phyloP scores from a whole-genome alignment of 1,139 yeast species.

The Barnettozyma hawaiiensis region DNA sequence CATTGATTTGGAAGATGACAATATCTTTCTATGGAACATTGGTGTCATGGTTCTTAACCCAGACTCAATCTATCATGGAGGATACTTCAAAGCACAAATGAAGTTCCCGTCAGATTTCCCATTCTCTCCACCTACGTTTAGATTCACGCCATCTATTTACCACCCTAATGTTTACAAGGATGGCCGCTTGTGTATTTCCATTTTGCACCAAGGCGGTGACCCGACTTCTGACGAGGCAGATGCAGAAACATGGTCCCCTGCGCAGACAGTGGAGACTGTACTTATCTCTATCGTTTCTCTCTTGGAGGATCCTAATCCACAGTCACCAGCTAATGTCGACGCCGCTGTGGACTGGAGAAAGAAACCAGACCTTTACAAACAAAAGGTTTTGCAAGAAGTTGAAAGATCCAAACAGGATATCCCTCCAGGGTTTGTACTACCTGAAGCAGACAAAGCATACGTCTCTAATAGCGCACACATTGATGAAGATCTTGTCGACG shows the following conservation, averaged over 20 bases:
- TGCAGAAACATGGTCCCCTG: slow-evolving; percentile 94
- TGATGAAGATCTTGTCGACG: slow-evolving; percentile 34
- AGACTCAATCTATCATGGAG: slow-evolving; percentile 90
- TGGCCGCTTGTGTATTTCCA: slow-evolving; percentile 88
- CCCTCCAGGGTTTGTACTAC: slow-evolving; percentile 82
- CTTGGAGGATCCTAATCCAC: slow-evolving; percentile 87
- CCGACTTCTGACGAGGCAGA: slow-evolving; percentile 88
- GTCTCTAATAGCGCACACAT: slow-evolving; percentile 13
- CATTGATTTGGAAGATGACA: slow-evolving; percentile 82
- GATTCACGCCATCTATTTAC: slow-evolving; percentile 91
- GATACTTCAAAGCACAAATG: slow-evolving; percentile 94
- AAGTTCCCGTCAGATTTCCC: slow-evolving; percentile 89
- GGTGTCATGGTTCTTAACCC: slow-evolving; percentile 90
- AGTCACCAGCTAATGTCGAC: slow-evolving; percentile 94
- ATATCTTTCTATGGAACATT: slow-evolving; percentile 86
- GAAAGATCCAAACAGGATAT: slow-evolving; percentile 77
- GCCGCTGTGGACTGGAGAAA: slow-evolving; percentile 92
- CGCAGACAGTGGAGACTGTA: slow-evolving; percentile 90
- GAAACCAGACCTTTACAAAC: slow-evolving; percentile 72
- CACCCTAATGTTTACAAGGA: slow-evolving; percentile 95
- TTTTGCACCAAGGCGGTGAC: slow-evolving; percentile 85
- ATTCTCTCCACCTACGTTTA: slow-evolving; percentile 82
- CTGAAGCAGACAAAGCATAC: slow-evolving; percentile 42
- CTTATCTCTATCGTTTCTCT: slow-evolving; percentile 84
- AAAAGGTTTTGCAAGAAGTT: slow-evolving; percentile 76